phyloP scores from a whole-genome alignment of 2,329 filamentous ascomycete species.

The Penicillium sp. region DNA sequence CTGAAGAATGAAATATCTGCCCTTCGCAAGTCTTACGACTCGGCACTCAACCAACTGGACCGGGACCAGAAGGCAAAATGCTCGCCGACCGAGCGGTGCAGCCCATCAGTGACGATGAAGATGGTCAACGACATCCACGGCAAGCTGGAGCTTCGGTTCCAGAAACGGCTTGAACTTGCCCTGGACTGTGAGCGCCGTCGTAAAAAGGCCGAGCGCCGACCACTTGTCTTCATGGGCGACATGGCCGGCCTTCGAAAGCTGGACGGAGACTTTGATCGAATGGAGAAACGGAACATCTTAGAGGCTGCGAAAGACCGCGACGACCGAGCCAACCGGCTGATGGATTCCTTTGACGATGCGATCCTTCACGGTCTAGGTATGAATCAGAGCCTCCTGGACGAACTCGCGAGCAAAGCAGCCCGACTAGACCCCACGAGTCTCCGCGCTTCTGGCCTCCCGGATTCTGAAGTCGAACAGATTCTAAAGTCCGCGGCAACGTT shows the following conservation, averaged over 20 bases:
- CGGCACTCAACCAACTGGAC: constrained; percentile 43
- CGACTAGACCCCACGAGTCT: constrained; percentile 36
- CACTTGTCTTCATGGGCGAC: constrained; percentile 52
- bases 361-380: constrained; percentile 51
- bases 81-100: constrained; percentile 32
- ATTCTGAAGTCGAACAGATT: constrained; percentile 36
- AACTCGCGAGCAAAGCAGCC: constrained; percentile 45
- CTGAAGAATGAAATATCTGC: constrained; percentile 51
- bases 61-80: constrained; percentile 38
- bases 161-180: constrained; percentile 49
- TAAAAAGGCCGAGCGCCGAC: constrained; percentile 54
- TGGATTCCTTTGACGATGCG: constrained; percentile 52
- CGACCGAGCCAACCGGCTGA: constrained; percentile 49
- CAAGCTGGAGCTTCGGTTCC: constrained; percentile 51
- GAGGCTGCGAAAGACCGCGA: constrained; percentile 51
- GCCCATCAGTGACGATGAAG: constrained; percentile 45
- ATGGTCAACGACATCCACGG: constrained; percentile 47
- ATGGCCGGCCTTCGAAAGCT: constrained; percentile 51
- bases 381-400: constrained; percentile 53
- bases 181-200: constrained; percentile 55
- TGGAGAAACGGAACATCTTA: constrained; percentile 52
- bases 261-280: constrained; percentile 49
- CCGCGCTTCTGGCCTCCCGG: constrained; percentile 32
- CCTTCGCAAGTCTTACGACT: constrained; percentile 48
- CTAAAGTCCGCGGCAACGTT: constrained; percentile 41